These are phyloP conservation scores for Ceratobasidium sp. DNA, from an alignment of 1,284 basidiomycete species.

Conservation along the genomic window DNA sequence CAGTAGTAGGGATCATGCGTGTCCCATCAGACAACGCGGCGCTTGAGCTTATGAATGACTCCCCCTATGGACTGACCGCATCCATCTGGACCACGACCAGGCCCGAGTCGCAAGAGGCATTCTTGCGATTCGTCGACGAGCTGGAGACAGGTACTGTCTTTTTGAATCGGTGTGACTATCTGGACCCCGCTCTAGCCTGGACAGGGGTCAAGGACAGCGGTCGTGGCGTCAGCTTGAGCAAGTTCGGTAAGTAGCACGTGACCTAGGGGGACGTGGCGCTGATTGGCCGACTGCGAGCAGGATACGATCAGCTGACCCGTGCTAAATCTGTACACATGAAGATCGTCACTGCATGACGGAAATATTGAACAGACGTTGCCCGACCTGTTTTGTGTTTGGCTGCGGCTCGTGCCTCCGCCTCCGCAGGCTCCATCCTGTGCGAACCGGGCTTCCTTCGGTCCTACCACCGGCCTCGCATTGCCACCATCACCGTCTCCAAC, in stretches of 20 bases:
- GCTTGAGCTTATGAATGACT: slow-evolving; percentile 91
- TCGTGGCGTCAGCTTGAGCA: slow-evolving; percentile 85
- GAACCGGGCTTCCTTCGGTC: neutral
- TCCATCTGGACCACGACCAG: slow-evolving; percentile 85
- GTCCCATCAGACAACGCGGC: slow-evolving; percentile 86
- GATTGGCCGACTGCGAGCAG: slow-evolving; percentile 52
- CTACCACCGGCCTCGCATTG: neutral
- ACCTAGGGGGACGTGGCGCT: neutral
- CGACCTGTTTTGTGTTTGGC: neutral
- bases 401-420: neutral
- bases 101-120: slow-evolving; percentile 67
- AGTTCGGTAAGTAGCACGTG: slow-evolving; percentile 70
- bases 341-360: slow-evolving; percentile 41
- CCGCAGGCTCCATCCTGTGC: slow-evolving; percentile 1
- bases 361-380: neutral
- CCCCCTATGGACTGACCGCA: slow-evolving; percentile 91
- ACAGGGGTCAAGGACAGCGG: slow-evolving; percentile 93
- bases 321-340: slow-evolving; percentile 82
- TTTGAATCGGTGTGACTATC: slow-evolving; percentile 85
- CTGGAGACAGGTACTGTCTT: slow-evolving; percentile 92
- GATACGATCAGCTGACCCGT: slow-evolving; percentile 78
- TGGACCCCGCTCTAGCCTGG: slow-evolving; percentile 93
- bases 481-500: neutral
- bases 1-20: slow-evolving; percentile 86
- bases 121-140: slow-evolving; percentile 72